Conservation (phyloP, 1,284 basidiomycete genomes). For the Rhodotorula sp. region DNA sequence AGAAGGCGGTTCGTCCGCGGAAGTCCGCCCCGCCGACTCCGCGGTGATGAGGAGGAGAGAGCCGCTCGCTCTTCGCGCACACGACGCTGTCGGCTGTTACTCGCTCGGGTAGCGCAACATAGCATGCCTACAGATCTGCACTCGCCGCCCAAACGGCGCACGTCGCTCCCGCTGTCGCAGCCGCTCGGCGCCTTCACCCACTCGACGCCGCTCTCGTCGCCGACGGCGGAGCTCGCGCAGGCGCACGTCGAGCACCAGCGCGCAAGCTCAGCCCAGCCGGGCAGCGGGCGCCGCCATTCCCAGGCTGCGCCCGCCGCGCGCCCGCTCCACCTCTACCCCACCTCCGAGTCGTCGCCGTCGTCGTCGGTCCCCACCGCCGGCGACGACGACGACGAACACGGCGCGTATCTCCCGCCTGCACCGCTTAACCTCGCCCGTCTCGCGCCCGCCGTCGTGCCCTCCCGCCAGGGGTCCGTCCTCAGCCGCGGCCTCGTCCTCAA, state of each 20-base stretch:
- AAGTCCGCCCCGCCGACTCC: no score
- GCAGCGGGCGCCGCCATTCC: no score
- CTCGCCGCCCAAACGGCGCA: background rate
- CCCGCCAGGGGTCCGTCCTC: constrained; percentile 42
- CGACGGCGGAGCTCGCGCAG: no score
- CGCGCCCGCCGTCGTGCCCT: constrained; percentile 23
- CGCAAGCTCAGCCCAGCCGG: no score
- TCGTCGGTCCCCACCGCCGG: background rate
- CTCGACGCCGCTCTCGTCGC: background rate
- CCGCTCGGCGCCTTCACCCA: background rate
- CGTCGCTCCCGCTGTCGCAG: background rate
- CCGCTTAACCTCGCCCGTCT: constrained; percentile 25
- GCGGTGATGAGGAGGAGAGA: no score
- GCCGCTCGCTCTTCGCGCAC: no score
- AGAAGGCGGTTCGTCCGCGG: no score
- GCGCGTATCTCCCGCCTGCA: background rate
- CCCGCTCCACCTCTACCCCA: background rate
- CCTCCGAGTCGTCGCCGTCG: no score
- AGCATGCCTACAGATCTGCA: no score
- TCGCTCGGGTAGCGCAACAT: no score
- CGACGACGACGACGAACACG: background rate
- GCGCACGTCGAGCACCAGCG: no score
- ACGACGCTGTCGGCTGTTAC: no score
- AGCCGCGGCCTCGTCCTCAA: constrained; percentile 45
- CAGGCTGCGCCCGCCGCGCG: background rate